These are phyloP conservation scores for Wickerhamiella galacta DNA, from an alignment of 805 yeast genomes.

Conservation along the genomic window DNA sequence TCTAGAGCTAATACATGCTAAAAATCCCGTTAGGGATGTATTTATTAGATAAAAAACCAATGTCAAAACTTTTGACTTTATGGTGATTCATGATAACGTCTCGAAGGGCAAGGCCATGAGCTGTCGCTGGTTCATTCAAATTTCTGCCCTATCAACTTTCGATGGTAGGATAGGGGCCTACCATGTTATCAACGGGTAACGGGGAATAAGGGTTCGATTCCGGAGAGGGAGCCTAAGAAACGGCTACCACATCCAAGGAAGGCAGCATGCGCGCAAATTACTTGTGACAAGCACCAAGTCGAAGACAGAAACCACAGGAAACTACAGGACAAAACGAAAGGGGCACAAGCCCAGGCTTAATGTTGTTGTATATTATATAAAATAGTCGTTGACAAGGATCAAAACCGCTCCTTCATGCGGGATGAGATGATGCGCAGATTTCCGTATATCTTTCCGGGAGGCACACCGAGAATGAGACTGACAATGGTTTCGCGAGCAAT, in stretches of 20 bases:
- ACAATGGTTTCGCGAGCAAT: conserved; percentile 98
- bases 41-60: conserved; percentile 32
- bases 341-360: no score
- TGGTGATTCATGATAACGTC: conserved; percentile 29
- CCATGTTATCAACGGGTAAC: conserved; percentile 24
- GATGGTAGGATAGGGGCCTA: conserved; percentile 16
- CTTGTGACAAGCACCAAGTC: no score
- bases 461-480: conserved; percentile 85
- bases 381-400: conserved; percentile 11
- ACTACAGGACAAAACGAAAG: no score
- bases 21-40: conserved; percentile 29
- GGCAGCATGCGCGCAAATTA: conserved; percentile 1
- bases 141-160: conserved; percentile 29
- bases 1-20: conserved; percentile 35
- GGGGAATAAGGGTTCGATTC: conserved; percentile 14
- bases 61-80: no score
- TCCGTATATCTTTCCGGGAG: conserved; percentile 97
- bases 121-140: conserved; percentile 34
- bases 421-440: conserved; percentile 93
- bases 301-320: no score
- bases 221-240: background rate
- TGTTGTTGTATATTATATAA: no score
- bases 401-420: conserved; percentile 91
- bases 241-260: background rate
- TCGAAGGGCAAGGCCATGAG: conserved; percentile 29